Conservation (phyloP, 148 eudicot species). For the Cornus florida region DNA sequence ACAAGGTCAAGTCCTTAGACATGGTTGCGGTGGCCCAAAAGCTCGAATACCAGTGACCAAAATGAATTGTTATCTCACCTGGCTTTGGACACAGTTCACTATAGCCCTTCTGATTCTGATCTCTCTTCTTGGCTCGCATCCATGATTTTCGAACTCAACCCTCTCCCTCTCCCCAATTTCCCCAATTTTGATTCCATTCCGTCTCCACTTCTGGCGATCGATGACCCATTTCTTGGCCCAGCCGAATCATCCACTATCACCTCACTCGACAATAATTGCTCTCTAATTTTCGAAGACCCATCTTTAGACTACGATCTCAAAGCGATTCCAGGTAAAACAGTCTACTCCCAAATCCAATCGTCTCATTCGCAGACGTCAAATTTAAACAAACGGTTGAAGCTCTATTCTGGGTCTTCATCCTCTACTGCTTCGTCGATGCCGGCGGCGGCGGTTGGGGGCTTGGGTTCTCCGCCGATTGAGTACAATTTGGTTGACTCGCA, state of each 20-base stretch:
- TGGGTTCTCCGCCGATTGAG: slow-evolving; percentile 9
- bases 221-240: neutral
- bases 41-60: slow-evolving; percentile 36
- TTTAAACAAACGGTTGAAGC: neutral
- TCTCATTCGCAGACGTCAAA: neutral
- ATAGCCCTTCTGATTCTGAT: too few species aligned
- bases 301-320: slow-evolving; percentile 44
- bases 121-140: too few species aligned
- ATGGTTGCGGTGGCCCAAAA: slow-evolving; percentile 69
- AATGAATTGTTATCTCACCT: slow-evolving; percentile 39
- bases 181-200: neutral
- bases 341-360: slow-evolving; percentile 13
- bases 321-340: slow-evolving; percentile 72
- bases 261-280: neutral
- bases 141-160: slow-evolving; percentile 50
- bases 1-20: slow-evolving; percentile 65
- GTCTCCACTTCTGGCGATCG: neutral
- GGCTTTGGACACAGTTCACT: slow-evolving; percentile 22
- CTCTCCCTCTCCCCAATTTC: slow-evolving; percentile 7
- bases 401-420: too few species aligned
- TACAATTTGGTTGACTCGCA: slow-evolving; percentile 24
- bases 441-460: too few species aligned
- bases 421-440: too few species aligned
- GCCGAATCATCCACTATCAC: slow-evolving; percentile 12
- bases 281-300: neutral